Evolutionary conservation across 2,329 filamentous ascomycete species (phyloP).

Genomic region (Beauveria sp.): DNA sequence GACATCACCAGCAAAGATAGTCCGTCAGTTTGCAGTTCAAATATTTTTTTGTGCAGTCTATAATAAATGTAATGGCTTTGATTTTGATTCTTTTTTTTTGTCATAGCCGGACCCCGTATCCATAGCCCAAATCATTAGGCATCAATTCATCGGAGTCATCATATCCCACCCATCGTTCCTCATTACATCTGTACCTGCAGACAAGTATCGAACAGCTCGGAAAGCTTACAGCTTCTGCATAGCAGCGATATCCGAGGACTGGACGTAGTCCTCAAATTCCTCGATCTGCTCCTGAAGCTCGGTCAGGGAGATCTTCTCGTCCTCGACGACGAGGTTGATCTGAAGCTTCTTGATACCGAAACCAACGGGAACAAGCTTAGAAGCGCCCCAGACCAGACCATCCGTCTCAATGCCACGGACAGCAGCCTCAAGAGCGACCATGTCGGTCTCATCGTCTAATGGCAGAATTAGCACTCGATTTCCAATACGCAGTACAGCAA

Average conservation of each 20-base stretch:
- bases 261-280: conserved; percentile 88
- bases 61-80: conserved; percentile 12
- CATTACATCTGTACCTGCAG: conserved; percentile 21
- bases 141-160: conserved; percentile 19
- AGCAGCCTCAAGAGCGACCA: conserved; percentile 69
- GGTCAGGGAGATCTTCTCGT: conserved; percentile 84
- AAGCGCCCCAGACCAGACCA: conserved; percentile 91
- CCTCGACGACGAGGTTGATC: conserved; percentile 96
- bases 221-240: conserved; percentile 18
- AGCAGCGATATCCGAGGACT: conserved; percentile 35
- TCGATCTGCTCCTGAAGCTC: conserved; percentile 80
- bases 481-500: neutral
- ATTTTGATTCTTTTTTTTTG: neutral
- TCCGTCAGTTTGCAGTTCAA: neutral
- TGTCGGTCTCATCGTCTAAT: conserved; percentile 85
- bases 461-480: conserved; percentile 17
- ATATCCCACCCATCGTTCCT: conserved; percentile 25
- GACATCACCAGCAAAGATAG: neutral
- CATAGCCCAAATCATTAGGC: conserved; percentile 11
- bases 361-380: conserved; percentile 81
- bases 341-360: conserved; percentile 99
- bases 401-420: conserved; percentile 85
- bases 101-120: conserved; percentile 13
- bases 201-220: neutral
- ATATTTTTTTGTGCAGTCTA: conserved; percentile 12